phyloP scores from a whole-genome alignment of 2,329 filamentous ascomycete genomes.

The Scleromitrula shiraiana region DNA sequence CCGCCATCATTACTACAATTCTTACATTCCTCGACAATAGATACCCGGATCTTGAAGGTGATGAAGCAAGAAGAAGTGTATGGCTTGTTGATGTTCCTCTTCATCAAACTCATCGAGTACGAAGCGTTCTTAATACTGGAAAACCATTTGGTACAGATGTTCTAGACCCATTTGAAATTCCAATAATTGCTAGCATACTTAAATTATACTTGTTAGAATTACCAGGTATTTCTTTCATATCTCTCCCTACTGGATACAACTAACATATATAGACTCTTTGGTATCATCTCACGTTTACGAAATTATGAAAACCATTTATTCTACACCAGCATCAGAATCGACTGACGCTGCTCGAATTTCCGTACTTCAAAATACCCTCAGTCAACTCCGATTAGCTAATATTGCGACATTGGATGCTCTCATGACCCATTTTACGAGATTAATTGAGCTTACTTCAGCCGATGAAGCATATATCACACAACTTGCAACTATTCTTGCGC shows the following conservation, averaged over 20 bases:
- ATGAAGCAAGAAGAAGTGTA: slow-evolving; percentile 83
- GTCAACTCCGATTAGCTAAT: slow-evolving; percentile 89
- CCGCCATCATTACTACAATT: slow-evolving; percentile 83
- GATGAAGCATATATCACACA: slow-evolving; percentile 76
- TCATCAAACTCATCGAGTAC: slow-evolving; percentile 73
- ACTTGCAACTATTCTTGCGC: slow-evolving; percentile 67
- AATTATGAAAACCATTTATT: slow-evolving; percentile 96
- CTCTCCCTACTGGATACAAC: too few relatives aligned
- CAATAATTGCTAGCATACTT: slow-evolving; percentile 83
- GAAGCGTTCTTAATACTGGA: slow-evolving; percentile 77
- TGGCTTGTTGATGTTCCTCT: slow-evolving; percentile 93
- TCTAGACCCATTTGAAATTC: slow-evolving; percentile 83
- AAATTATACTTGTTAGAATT: slow-evolving; percentile 94
- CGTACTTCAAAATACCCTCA: slow-evolving; percentile 90
- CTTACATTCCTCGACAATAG: slow-evolving; percentile 93
- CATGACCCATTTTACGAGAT: slow-evolving; percentile 93
- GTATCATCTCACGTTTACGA: slow-evolving; percentile 98
- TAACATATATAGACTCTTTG: slow-evolving; percentile 67
- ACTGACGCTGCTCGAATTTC: slow-evolving; percentile 74
- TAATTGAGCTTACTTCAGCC: slow-evolving; percentile 94
- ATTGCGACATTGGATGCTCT: slow-evolving; percentile 98
- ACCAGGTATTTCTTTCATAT: slow-evolving; percentile 57
- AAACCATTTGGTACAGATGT: slow-evolving; percentile 68
- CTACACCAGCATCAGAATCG: slow-evolving; percentile 66
- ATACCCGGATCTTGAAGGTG: slow-evolving; percentile 94